A percentile compares a stretch with the other conserved stretches of the same genome.
These are phyloP conservation scores for Coniosporium apollinis DNA, from an alignment of 495 filamentous ascomycete species.

Conservation along the genomic window DNA sequence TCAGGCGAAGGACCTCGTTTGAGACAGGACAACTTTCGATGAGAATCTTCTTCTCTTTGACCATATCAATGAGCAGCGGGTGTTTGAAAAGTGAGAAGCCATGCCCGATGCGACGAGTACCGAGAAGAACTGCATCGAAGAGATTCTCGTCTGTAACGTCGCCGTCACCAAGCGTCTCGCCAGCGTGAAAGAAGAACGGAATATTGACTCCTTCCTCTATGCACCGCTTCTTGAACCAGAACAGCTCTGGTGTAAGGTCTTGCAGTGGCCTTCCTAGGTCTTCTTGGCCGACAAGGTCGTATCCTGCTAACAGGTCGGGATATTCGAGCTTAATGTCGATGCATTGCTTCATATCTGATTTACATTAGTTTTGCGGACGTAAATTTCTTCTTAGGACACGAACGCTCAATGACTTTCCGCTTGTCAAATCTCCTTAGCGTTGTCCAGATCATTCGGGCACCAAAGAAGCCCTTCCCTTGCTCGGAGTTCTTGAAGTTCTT, in stretches of 20 bases:
- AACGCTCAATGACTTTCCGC: slow-evolving; percentile 45
- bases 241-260: slow-evolving; percentile 64
- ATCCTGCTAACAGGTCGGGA: slow-evolving; percentile 68
- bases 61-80: slow-evolving; percentile 69
- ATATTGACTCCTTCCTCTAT: slow-evolving; percentile 61
- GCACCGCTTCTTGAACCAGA: slow-evolving; percentile 85
- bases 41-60: slow-evolving; percentile 75
- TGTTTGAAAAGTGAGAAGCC: slow-evolving; percentile 82
- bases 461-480: slow-evolving; percentile 64
- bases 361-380: not conserved
- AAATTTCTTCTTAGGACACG: slow-evolving; percentile 1
- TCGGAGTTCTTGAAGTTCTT: slow-evolving; percentile 52
- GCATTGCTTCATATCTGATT: slow-evolving; percentile 58
- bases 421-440: slow-evolving; percentile 43
- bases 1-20: slow-evolving; percentile 67
- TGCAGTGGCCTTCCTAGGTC: slow-evolving; percentile 55
- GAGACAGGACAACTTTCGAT: slow-evolving; percentile 78
- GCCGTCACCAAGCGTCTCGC: slow-evolving; percentile 67
- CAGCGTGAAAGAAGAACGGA: slow-evolving; percentile 94
- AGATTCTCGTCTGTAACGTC: slow-evolving; percentile 65
- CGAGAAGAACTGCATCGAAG: slow-evolving; percentile 77
- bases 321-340: slow-evolving; percentile 63
- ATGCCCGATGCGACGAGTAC: slow-evolving; percentile 76
- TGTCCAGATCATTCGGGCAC: slow-evolving; percentile 78
- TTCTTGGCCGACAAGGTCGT: slow-evolving; percentile 79